Evolutionary conservation across 331 rosid genomes (phyloP).

Genomic region (Acacia concinna): DNA sequence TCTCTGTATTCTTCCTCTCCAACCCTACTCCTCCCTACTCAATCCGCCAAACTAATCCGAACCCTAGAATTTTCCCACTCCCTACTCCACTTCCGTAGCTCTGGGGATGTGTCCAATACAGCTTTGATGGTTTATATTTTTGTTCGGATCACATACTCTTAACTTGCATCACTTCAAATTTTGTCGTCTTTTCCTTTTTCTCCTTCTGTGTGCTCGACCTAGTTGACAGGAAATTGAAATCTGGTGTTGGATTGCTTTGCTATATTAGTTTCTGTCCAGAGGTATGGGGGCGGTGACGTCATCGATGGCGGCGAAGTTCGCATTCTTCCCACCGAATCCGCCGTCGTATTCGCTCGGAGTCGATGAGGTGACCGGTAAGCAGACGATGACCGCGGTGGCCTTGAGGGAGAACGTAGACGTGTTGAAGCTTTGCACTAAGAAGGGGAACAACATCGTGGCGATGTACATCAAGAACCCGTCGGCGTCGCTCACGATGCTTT

Average conservation of each 20-base stretch:
- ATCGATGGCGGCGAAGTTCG: slow-evolving; percentile 96
- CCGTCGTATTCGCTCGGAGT: slow-evolving; percentile 71
- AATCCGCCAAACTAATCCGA: slow-evolving; percentile 1
- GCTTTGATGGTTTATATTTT: neutral
- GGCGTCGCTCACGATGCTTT: slow-evolving; percentile 71
- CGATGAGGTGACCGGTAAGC: slow-evolving; percentile 50
- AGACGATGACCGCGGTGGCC: slow-evolving; percentile 55
- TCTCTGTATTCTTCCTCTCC: neutral
- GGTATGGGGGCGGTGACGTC: slow-evolving; percentile 89
- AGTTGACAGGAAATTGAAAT: neutral
- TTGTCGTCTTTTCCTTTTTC: too few relatives aligned
- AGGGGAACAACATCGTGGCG: slow-evolving; percentile 75
- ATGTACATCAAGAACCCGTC: slow-evolving; percentile 60
- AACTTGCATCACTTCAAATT: neutral
- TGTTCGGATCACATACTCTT: neutral
- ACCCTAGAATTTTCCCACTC: slow-evolving; percentile 32
- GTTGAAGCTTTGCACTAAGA: slow-evolving; percentile 74
- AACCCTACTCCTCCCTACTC: neutral
- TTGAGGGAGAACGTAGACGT: slow-evolving; percentile 75
- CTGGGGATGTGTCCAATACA: neutral
- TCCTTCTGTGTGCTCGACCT: neutral
- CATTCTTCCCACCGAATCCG: slow-evolving; percentile 90
- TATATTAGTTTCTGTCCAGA: neutral
- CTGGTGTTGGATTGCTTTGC: neutral
- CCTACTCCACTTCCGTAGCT: neutral